Evolutionary conservation across 805 yeast genomes (phyloP).

Genomic region (Nakazawaea molendinolei): DNA sequence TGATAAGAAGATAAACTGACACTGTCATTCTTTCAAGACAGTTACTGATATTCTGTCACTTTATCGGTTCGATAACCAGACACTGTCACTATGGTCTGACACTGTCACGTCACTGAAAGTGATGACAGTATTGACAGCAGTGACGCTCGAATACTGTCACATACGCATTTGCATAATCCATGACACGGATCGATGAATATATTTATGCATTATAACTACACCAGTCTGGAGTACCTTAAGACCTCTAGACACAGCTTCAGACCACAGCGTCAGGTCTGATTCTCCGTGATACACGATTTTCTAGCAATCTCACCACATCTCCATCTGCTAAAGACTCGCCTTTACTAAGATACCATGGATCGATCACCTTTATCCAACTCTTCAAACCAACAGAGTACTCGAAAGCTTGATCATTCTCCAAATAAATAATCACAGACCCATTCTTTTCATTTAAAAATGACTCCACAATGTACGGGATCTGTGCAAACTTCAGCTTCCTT

Average conservation of each 20-base stretch:
- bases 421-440: slow-evolving; percentile 37
- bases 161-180: not conserved
- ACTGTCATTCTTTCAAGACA: too few relatives aligned
- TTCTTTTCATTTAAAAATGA: slow-evolving; percentile 27
- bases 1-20: too few relatives aligned
- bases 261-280: too few relatives aligned
- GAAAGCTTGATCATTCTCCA: slow-evolving; percentile 33
- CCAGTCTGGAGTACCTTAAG: too few relatives aligned
- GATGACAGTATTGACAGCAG: slow-evolving; percentile 8
- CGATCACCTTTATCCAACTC: slow-evolving; percentile 43
- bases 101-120: too few relatives aligned
- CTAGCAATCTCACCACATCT: slow-evolving; percentile 10
- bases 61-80: too few relatives aligned
- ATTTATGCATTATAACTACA: too few relatives aligned
- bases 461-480: slow-evolving; percentile 18
- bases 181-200: slow-evolving; percentile 7
- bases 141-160: slow-evolving; percentile 8
- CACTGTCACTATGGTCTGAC: too few relatives aligned
- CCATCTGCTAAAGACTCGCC: not conserved
- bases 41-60: too few relatives aligned
- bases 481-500: slow-evolving; percentile 19
- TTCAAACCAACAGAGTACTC: slow-evolving; percentile 33
- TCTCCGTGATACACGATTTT: slow-evolving; percentile 19
- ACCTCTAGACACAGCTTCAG: too few relatives aligned
- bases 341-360: slow-evolving; percentile 24